Evolutionary conservation across 306 rosid species (phyloP), one percentile per base, ranked within the genome.

Genomic region (Trifolium dubium): DNA sequence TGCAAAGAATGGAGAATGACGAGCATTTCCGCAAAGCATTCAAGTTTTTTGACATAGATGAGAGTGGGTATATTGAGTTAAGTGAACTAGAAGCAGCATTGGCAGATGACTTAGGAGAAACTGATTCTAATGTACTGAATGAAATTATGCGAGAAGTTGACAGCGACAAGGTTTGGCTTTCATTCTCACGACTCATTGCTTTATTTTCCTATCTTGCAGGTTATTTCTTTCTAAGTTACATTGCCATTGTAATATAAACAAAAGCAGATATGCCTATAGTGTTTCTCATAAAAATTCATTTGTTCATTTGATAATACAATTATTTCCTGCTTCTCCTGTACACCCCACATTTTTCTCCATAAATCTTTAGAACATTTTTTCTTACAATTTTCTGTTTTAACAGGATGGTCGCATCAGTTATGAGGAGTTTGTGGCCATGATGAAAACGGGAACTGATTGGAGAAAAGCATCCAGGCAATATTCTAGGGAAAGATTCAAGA

Each of bases 371-470:
- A 63, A 39, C 69, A 11, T 17, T 11, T 60, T 59, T 43, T 53
- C 1, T 23, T 23, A 0, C 17, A 43, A 58, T 30, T 59, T 79
- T 72, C 17, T 71, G 56, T 44, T 11, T 41, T 37, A 44, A 53
- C 85, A 95, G 99, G 99, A 95, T 68, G 97, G 96, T 30, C 88
- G 86, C 43, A 87, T 95, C 73, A 92, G 99, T 73, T 88, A 86
- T n/a, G 98, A 92, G 5, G 99, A 95, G 85, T 95, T 95, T 75
- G 88, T 92, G 43, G 96, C 96, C 10, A 95, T 95, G 99, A 95
- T 95, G 99, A 95, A 95, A 82, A 86, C 99, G 2, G 99, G 99
- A 78, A 95, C 99, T 0, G 99, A 95, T 78, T 95, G 99, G 99
- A 90, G 99, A 86, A 95, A 95, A 75, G 99, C 99, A 8, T 95